Percentiles rank a stretch among this genome's conserved stretches.
Conservation (phyloP, 1,284 basidiomycete species). For the Pseudozyma pruni region DNA sequence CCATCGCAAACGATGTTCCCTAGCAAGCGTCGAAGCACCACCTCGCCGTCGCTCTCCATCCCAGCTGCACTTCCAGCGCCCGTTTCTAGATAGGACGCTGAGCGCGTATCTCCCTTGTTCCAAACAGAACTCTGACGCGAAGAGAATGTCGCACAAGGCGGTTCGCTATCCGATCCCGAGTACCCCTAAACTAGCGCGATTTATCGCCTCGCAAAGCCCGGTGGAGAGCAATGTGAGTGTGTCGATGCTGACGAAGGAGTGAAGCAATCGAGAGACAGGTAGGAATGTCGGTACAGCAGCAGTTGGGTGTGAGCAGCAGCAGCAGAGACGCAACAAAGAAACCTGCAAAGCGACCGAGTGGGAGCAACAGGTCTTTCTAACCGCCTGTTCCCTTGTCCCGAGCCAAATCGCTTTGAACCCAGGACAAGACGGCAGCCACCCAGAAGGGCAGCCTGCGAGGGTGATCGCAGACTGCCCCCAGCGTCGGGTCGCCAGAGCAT, state of each 20-base stretch:
- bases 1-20: constrained; percentile 23
- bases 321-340: constrained; percentile 17
- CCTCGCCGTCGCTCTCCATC: constrained; percentile 13
- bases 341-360: constrained; percentile 19
- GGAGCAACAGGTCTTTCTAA: constrained; percentile 51
- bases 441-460: constrained; percentile 6
- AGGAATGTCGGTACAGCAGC: constrained; percentile 7
- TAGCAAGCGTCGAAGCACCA: constrained; percentile 19
- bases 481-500: constrained; percentile 48
- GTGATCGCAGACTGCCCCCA: constrained; percentile 13
- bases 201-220: background rate
- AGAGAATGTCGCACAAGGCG: constrained; percentile 8
- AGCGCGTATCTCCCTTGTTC: constrained; percentile 24
- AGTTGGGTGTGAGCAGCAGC: constrained; percentile 4
- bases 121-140: constrained; percentile 1
- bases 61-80: background rate
- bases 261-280: background rate
- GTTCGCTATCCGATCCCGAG: constrained; percentile 12
- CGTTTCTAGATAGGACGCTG: too few species aligned
- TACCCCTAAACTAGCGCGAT: background rate
- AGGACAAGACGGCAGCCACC: constrained; percentile 44
- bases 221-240: background rate
- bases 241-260: constrained; percentile 1
- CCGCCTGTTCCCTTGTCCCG: constrained; percentile 39
- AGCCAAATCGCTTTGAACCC: constrained; percentile 5